These are phyloP conservation scores for Zoysia japonica DNA, from an alignment of 176 grass and related monocot genomes.

Conservation along the genomic window DNA sequence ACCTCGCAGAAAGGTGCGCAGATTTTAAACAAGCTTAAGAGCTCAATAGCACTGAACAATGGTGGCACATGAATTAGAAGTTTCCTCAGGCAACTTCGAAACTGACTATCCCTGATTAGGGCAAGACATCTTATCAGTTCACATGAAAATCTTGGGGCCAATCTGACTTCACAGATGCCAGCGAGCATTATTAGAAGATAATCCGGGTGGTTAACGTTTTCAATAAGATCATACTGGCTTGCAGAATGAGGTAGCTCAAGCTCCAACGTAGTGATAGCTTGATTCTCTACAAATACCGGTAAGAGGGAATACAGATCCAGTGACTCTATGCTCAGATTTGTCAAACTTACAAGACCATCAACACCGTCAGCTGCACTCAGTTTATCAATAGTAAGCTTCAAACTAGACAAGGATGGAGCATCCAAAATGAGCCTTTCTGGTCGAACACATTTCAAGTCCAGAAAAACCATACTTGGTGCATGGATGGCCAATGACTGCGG, in stretches of 20 bases:
- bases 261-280: constrained; percentile 47
- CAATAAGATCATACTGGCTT: constrained; percentile 28
- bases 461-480: constrained; percentile 60
- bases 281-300: constrained; percentile 11
- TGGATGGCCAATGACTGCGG: constrained; percentile 46
- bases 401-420: constrained; percentile 47
- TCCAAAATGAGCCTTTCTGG: constrained; percentile 63
- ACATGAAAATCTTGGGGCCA: constrained; percentile 52
- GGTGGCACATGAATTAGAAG: constrained; percentile 52
- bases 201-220: constrained; percentile 19
- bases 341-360: constrained; percentile 49
- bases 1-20: constrained; percentile 52
- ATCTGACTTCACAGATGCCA: constrained; percentile 41
- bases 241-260: constrained; percentile 41
- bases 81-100: constrained; percentile 52
- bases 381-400: constrained; percentile 61
- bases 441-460: constrained; percentile 65
- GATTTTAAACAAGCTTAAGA: constrained; percentile 39
- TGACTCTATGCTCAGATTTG: constrained; percentile 53
- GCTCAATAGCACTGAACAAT: neutral
- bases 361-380: constrained; percentile 37
- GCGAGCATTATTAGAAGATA: constrained; percentile 47
- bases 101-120: constrained; percentile 16
- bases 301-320: constrained; percentile 37
- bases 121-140: constrained; percentile 34